phyloP scores from a whole-genome alignment of 1,284 basidiomycete genomes.

The Ganoderma multipileum region DNA sequence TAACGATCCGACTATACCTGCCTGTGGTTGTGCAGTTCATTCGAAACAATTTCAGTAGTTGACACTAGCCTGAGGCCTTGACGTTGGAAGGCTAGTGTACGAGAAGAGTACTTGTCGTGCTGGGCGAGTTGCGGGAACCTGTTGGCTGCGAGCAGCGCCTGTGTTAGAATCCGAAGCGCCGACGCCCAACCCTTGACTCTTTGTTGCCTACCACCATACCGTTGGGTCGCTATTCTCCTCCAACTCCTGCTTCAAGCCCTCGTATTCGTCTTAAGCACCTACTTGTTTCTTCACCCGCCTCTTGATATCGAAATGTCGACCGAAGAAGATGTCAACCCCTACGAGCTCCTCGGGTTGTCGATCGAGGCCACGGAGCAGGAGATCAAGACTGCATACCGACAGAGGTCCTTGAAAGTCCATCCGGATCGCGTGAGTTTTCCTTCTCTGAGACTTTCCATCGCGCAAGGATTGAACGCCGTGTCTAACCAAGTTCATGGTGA shows the following conservation, averaged over 20 bases:
- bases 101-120: too few species aligned
- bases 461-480: slow-evolving; percentile 30
- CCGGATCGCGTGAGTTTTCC: slow-evolving; percentile 77
- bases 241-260: background rate
- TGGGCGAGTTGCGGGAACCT: too few species aligned
- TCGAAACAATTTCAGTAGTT: too few species aligned
- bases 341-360: slow-evolving; percentile 75
- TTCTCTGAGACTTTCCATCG: background rate
- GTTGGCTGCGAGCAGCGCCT: too few species aligned
- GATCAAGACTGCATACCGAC: slow-evolving; percentile 84
- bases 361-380: slow-evolving; percentile 81
- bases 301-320: slow-evolving; percentile 26
- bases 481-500: slow-evolving; percentile 9
- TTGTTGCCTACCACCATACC: background rate
- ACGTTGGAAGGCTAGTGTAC: too few species aligned
- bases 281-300: background rate
- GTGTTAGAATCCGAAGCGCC: too few species aligned
- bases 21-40: too few species aligned
- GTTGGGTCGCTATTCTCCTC: background rate
- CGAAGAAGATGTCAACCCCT: slow-evolving; percentile 71
- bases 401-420: slow-evolving; percentile 86
- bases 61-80: too few species aligned
- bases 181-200: background rate
- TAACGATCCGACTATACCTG: too few species aligned
- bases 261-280: background rate